Evolutionary conservation across 345 rosid species (phyloP).

Genomic region (Sonneratia caseolaris): DNA sequence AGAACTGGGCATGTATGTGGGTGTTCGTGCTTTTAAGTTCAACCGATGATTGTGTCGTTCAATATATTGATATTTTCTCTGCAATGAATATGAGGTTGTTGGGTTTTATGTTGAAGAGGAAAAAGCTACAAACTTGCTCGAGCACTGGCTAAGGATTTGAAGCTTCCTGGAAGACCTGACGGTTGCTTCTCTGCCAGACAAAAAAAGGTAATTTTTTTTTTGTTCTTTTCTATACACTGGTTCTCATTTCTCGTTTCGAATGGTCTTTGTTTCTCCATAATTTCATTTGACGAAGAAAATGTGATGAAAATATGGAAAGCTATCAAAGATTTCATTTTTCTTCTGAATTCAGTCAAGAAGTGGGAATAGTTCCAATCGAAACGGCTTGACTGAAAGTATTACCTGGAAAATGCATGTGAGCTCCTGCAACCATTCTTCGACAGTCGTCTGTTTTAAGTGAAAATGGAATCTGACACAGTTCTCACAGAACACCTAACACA

Average conservation of each 20-base stretch:
- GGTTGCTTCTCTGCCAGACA: slow-evolving; percentile 1
- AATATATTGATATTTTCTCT: neutral
- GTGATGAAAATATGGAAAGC: neutral
- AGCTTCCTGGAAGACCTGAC: neutral
- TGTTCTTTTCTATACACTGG: too few species aligned
- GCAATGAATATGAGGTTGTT: neutral
- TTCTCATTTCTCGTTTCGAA: neutral
- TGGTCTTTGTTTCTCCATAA: neutral
- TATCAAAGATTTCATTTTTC: neutral
- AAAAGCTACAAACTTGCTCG: neutral
- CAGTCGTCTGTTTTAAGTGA: neutral
- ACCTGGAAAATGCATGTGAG: neutral
- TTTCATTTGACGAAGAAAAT: neutral
- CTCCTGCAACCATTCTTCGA: neutral
- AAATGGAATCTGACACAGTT: neutral
- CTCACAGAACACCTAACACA: neutral
- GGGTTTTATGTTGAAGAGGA: neutral
- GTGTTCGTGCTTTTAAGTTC: neutral
- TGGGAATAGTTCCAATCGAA: neutral
- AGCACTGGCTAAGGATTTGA: neutral
- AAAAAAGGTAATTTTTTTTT: neutral
- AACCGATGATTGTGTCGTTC: neutral
- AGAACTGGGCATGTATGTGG: neutral
- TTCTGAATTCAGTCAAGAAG: neutral
- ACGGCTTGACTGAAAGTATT: neutral